Base-by-base conservation (phyloP, 106 monocot species). In the Platanthera zijinensis region DNA sequence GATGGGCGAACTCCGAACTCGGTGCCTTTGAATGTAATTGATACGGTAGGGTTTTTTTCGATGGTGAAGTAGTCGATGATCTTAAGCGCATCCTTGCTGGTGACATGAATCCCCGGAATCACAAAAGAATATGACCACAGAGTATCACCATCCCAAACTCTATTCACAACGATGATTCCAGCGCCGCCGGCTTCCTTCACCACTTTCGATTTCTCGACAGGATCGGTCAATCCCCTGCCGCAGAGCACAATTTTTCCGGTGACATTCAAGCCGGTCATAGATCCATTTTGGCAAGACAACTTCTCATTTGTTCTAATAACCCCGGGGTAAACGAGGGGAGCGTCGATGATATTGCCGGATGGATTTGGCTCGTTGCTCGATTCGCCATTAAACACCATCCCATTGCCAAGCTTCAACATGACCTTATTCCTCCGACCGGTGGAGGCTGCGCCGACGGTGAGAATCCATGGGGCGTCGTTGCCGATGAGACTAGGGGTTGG, bases 211-310 rank as follows among this genome's bases (percentile, higher is more conserved):
- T 74, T 82, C 18, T 79, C 79, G 1, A n/a, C 19, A 0, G 5
- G 25, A 5, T 5, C 18, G 1, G 50, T 74, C 4, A 53, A 1
- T 12, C 59, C 77, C 0, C 7, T 15, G 45, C 75, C 25, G 22
- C 87, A 88, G 2, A 87, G 8, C 5, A 87, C 84, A 10, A 84
- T 53, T 69, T 82, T 87, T 0, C 87, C 87, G 7, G 13, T 17
- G 0, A 84, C 48, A 30, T 79, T 52, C 13, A 68, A 13, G 14
- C 51, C 52, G 18, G 67, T 47, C 45, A 80, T 17, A 6, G 80
- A 74, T 1, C 51, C 61, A 10, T 21, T 61, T 17, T 39, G 52
- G 19, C 80, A 75, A 0, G 28, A 11, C 69, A 71, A 18, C 5
- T 13, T 54, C 48, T 69, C 71, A 0, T 52, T 3, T 5, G 47